A percentile compares a stretch with the other conserved stretches of the same genome.
These are phyloP conservation scores for Cavenderia fasciculata DNA, from an alignment of 78 protist species.

Conservation along the genomic window DNA sequence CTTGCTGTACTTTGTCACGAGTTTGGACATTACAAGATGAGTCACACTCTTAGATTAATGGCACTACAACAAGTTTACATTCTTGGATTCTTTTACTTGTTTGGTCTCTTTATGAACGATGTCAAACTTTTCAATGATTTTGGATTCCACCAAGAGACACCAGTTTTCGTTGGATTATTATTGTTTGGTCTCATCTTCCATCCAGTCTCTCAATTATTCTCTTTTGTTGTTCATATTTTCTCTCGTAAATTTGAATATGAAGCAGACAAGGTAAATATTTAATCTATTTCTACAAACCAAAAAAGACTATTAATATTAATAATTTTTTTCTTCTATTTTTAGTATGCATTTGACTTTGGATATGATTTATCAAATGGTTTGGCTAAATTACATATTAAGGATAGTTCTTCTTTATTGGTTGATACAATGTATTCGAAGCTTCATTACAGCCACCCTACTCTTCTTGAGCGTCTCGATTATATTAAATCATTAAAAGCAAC, in stretches of 20 bases:
- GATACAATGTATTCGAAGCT: slow-evolving; percentile 56
- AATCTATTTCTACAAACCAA: neutral
- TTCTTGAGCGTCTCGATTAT: slow-evolving; percentile 32
- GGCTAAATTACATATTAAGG: slow-evolving; percentile 45
- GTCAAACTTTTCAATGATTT: slow-evolving; percentile 68
- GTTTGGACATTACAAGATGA: slow-evolving; percentile 86
- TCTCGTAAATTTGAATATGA: slow-evolving; percentile 83
- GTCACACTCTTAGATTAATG: slow-evolving; percentile 71
- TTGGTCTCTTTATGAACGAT: slow-evolving; percentile 62
- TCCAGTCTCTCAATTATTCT: slow-evolving; percentile 73
- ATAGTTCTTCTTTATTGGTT: slow-evolving; percentile 13
- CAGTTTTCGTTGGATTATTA: slow-evolving; percentile 53
- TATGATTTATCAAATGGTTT: slow-evolving; percentile 22
- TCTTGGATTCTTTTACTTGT: slow-evolving; percentile 28
- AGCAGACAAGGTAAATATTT: slow-evolving; percentile 64
- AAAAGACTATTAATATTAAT: neutral
- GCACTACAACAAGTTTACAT: slow-evolving; percentile 12
- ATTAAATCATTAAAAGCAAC: slow-evolving; percentile 9
- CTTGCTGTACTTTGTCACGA: slow-evolving; percentile 90
- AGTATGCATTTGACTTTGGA: slow-evolving; percentile 46
- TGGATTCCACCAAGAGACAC: slow-evolving; percentile 56
- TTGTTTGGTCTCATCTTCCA: slow-evolving; percentile 61
- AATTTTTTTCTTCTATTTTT: neutral
- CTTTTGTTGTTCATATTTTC: slow-evolving; percentile 37
- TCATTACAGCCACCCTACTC: slow-evolving; percentile 79